Evolutionary conservation across 345 rosid genomes (phyloP), one percentile per base, ranked within the genome.

Genomic region (Citrus sp.): DNA sequence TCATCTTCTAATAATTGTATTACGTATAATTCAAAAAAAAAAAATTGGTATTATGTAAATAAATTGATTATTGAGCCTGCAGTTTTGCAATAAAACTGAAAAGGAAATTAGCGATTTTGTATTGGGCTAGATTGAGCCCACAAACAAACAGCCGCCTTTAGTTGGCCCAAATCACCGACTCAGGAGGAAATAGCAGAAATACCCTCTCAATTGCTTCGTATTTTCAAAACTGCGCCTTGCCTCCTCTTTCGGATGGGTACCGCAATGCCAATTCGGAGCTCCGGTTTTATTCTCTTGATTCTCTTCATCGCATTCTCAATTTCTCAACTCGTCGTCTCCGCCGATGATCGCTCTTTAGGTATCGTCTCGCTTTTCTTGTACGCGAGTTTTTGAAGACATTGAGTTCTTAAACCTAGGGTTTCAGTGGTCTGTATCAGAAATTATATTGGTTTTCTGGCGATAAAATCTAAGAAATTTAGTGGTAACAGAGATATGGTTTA

Each of bases 341-440:
- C 89, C 21, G 63, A 66, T 16, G 84, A 90, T 49, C 80, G 64
- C 76, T 83, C 79, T 24, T 62, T 93, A 25, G 91, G 98, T 91
- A 77, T 61, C 68, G 7, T 73, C 28, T 51, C 37, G 27, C 30
- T n/a, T 25, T 28, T 35, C n/a, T 51, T 22, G 79, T 28, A 27
- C 12, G 56, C 67, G 55, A 19, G 2, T 72, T n/a, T 54, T 27
- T 56, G 73, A 46, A 69, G 7, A 24, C 58, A 40, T 40, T 68
- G 70, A 42, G 28, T 69, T 78, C 76, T 72, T 62, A 30, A 73
- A 67, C 71, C 51, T 85, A 86, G 92, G 90, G 87, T 85, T 87
- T 84, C 51, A 22, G 37, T 24, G 10, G 10, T 34, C 30, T 72
- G 49, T 6, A 37, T 73, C 27, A 19, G 55, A 13, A 73, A 13